Evolutionary conservation across 164 flowering plant species (phyloP).

Genomic region (Hamamelis virginiana): DNA sequence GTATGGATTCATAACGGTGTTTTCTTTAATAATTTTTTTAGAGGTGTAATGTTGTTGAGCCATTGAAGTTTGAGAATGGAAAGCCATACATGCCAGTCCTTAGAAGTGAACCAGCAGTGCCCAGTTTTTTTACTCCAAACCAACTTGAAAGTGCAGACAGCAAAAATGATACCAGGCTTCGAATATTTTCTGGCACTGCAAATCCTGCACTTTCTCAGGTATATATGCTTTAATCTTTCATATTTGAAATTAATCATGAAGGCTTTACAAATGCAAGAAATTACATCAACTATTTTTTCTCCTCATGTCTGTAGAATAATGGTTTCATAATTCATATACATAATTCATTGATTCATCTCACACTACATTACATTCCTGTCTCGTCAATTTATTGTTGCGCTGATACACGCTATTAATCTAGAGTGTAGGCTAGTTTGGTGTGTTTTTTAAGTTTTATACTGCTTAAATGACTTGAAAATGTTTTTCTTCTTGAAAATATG

Average conservation of each 20-base stretch:
- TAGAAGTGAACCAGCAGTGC: constrained; percentile 22
- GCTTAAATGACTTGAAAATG: too few relatives aligned
- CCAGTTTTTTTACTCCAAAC: constrained; percentile 36
- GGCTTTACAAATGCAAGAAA: too few relatives aligned
- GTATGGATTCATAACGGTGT: not conserved
- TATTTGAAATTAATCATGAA: not conserved
- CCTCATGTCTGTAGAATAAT: too few relatives aligned
- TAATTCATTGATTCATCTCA: too few relatives aligned
- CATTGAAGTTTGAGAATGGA: constrained; percentile 58
- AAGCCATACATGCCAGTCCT: constrained; percentile 41
- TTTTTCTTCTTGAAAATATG: too few relatives aligned
- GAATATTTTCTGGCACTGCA: constrained; percentile 93
- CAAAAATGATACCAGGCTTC: constrained; percentile 53
- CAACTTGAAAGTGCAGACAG: constrained; percentile 14
- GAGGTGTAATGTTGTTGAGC: constrained; percentile 61
- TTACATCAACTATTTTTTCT: too few relatives aligned
- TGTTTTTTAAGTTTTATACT: too few relatives aligned
- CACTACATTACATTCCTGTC: too few relatives aligned
- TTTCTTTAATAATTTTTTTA: constrained; percentile 8
- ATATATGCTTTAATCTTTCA: not conserved
- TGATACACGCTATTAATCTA: too few relatives aligned
- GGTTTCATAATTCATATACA: too few relatives aligned
- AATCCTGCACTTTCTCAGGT: constrained; percentile 89
- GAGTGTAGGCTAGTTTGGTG: too few relatives aligned
- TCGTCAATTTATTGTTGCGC: too few relatives aligned